These are phyloP conservation scores for Nakazawaea pomicola DNA, from an alignment of 805 yeast species.

Conservation along the genomic window DNA sequence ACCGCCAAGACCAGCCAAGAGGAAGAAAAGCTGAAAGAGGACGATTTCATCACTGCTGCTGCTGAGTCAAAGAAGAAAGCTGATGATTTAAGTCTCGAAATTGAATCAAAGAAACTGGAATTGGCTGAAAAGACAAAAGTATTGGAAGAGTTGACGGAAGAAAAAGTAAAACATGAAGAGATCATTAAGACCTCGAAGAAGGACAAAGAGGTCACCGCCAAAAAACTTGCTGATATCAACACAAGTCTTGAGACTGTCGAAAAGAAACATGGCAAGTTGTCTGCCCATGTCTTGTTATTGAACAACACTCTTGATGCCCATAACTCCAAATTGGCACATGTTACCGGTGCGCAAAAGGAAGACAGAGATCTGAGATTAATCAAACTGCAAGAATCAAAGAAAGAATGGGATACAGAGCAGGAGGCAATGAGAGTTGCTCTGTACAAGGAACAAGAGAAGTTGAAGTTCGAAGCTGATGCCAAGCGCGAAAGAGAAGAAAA, in stretches of 20 bases:
- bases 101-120: slow-evolving; percentile 37
- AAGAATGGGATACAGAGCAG: slow-evolving; percentile 42
- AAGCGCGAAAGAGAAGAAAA: slow-evolving; percentile 36
- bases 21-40: slow-evolving; percentile 23
- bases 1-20: slow-evolving; percentile 24
- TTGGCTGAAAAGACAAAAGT: slow-evolving; percentile 18
- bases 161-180: slow-evolving; percentile 34
- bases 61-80: slow-evolving; percentile 32
- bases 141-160: slow-evolving; percentile 36
- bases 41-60: slow-evolving; percentile 34
- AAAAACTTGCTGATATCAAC: slow-evolving; percentile 27
- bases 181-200: slow-evolving; percentile 20
- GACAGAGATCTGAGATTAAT: slow-evolving; percentile 30
- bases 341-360: slow-evolving; percentile 33
- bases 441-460: slow-evolving; percentile 41
- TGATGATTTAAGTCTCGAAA: slow-evolving; percentile 30
- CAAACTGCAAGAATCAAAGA: slow-evolving; percentile 35
- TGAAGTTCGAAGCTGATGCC: slow-evolving; percentile 33
- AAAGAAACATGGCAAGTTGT: slow-evolving; percentile 32
- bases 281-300: slow-evolving; percentile 39
- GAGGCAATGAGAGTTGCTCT: slow-evolving; percentile 37
- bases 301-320: slow-evolving; percentile 39
- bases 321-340: slow-evolving; percentile 34
- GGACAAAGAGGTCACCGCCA: slow-evolving; percentile 37
- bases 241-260: slow-evolving; percentile 32